Evolutionary conservation across 257 asterid species (phyloP), one percentile per base, ranked within the genome.

Genomic region (Galeopsis tetrahit): DNA sequence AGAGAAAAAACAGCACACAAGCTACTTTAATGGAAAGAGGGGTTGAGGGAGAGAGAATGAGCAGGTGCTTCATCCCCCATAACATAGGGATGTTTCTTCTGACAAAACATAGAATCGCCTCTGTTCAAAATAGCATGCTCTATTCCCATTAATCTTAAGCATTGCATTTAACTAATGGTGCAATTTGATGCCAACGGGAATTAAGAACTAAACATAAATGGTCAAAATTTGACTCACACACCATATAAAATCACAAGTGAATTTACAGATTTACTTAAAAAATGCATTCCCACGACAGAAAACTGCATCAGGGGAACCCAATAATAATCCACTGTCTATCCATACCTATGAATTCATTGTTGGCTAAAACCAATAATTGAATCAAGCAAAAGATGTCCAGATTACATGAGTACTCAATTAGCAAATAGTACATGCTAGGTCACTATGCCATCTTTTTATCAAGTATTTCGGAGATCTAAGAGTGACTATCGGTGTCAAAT

Each of bases 391-490:
- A 7, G 28, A 35, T 14, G 13, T 7, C 15, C 10, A 6, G 3
- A n/a, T n/a, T n/a, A n/a, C n/a, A n/a, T n/a, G n/a, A n/a, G n/a
- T n/a, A n/a, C n/a, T n/a, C n/a, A n/a, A n/a, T 46, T 28, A 38
- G 58, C 71, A 46, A 44, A 66, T 13, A n/a, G n/a, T n/a, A n/a
- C 55, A n/a, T 13, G 9, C 56, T n/a, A n/a, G n/a, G n/a, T n/a
- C n/a, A n/a, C n/a, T 0, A 49, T 49, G 73, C 21, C 15, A 51
- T 17, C 40, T 17, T 68, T 15, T 38, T 15, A 13, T 66, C 17
- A 39, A 36, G 6, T 4, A 17, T 53, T 17, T 10, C 28, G 13
- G 40, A 39, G 57, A 53, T 52, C 17, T 9, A 6, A 2, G 38
- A 10, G 32, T 14, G 38, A n/a, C n/a, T n/a, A n/a, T n/a, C n/a